phyloP scores from a whole-genome alignment of 805 yeast species.

The Kodamaea jinghongensis region DNA sequence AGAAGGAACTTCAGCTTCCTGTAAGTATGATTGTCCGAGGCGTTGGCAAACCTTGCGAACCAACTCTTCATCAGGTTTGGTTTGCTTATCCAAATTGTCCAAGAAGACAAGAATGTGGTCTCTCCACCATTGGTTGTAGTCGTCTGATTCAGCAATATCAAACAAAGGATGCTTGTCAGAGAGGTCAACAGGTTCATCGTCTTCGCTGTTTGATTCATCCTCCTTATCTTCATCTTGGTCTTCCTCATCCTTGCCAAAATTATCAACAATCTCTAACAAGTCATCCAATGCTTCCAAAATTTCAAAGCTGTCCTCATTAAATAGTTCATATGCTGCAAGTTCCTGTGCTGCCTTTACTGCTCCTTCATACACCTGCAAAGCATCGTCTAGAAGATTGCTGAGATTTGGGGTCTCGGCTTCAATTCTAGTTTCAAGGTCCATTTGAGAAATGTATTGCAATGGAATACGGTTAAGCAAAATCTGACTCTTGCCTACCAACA shows the following conservation, averaged over 20 bases:
- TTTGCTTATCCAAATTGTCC: conserved; percentile 26
- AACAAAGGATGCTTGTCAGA: conserved; percentile 56
- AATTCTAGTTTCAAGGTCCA: conserved; percentile 40
- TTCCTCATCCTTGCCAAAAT: conserved; percentile 54
- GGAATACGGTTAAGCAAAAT: conserved; percentile 59
- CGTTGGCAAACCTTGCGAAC: conserved; percentile 43
- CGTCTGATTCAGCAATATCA: conserved; percentile 35
- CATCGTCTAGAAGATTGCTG: conserved; percentile 42
- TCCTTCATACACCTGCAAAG: conserved; percentile 44
- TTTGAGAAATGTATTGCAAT: conserved; percentile 51
- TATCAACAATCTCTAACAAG: conserved; percentile 61
- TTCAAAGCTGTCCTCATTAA: conserved; percentile 45
- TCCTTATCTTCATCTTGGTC: conserved; percentile 45
- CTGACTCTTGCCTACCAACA: conserved; percentile 54
- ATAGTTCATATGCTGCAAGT: conserved; percentile 25
- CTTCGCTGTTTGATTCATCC: conserved; percentile 36
- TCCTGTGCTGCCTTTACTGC: conserved; percentile 35
- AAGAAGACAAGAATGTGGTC: conserved; percentile 37
- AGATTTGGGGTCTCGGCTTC: conserved; percentile 34
- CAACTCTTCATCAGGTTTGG: conserved; percentile 13
- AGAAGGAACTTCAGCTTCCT: conserved; percentile 63
- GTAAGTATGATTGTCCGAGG: conserved; percentile 61
- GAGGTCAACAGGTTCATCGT: conserved; percentile 30
- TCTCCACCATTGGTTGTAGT: conserved; percentile 58
- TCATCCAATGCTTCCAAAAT: conserved; percentile 62